Conservation (phyloP, 2,329 filamentous ascomycete genomes). For the Beauveria australis region DNA sequence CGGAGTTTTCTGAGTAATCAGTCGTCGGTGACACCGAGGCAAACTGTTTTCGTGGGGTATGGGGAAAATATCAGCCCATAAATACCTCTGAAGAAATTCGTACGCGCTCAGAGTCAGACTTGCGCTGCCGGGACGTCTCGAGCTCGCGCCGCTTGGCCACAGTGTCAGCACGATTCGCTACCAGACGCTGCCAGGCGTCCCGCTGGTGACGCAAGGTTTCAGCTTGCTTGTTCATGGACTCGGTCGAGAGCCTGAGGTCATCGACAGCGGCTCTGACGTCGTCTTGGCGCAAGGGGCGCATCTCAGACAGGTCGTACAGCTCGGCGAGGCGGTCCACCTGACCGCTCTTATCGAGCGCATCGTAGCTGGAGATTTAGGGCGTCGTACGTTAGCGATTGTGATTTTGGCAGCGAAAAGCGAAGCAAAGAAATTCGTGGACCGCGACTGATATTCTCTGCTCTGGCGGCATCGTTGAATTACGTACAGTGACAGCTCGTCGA, state of each 20-base stretch:
- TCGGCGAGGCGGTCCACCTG: conserved; percentile 38
- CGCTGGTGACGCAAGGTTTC: conserved; percentile 54
- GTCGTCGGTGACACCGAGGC: not conserved
- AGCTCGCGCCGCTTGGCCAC: conserved; percentile 22
- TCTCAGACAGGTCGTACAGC: conserved; percentile 35
- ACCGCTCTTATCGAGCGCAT: conserved; percentile 38
- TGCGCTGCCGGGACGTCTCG: conserved; percentile 20
- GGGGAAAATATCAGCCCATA: too few species aligned
- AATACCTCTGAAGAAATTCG: conserved; percentile 34
- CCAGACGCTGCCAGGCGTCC: conserved; percentile 46
- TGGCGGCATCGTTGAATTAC: conserved; percentile 12
- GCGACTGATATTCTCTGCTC: not conserved
- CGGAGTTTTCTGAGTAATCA: too few species aligned
- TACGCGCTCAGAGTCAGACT: conserved; percentile 30
- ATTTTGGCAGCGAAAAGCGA: not conserved
- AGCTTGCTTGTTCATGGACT: conserved; percentile 55
- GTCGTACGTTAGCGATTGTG: conserved; percentile 11
- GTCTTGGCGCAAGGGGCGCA: conserved; percentile 47
- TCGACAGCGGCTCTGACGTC: conserved; percentile 54
- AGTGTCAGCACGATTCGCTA: conserved; percentile 30
- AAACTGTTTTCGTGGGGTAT: not conserved
- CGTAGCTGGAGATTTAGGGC: conserved; percentile 34
- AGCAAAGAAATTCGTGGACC: too few species aligned
- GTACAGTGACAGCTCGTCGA: conserved; percentile 47
- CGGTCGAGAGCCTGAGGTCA: conserved; percentile 56